A percentile compares a stretch with the other conserved stretches of the same genome.
Evolutionary conservation across 768 basidiomycete species (phyloP).

Genomic region (Phanerochaete carnosa): DNA sequence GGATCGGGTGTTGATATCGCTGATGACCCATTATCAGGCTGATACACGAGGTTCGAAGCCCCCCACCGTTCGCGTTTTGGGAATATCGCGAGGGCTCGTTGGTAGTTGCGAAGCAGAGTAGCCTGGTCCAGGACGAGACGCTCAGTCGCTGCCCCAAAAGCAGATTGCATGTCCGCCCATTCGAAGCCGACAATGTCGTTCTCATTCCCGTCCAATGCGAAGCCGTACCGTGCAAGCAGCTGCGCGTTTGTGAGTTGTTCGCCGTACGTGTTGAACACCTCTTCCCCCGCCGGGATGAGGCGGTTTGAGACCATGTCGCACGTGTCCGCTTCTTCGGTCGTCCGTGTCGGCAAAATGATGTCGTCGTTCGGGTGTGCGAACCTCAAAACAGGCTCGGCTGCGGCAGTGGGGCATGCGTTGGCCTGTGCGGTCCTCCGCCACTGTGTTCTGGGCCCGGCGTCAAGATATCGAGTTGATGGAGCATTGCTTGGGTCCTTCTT

Average conservation of each 20-base stretch:
- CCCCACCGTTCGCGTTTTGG: constrained; percentile 2
- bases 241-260: constrained; percentile 34
- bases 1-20: neutral
- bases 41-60: constrained; percentile 9
- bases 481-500: neutral
- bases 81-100: constrained; percentile 1
- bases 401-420: neutral
- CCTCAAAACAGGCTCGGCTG: neutral
- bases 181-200: constrained; percentile 26
- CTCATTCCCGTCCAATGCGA: constrained; percentile 37
- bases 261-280: constrained; percentile 43
- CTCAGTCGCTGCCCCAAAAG: neutral
- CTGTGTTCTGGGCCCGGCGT: neutral
- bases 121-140: neutral
- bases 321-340: constrained; percentile 22
- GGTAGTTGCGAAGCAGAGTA: neutral
- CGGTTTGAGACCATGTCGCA: constrained; percentile 38
- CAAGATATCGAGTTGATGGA: neutral
- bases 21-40: neutral
- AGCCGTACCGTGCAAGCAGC: constrained; percentile 38
- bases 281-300: constrained; percentile 23
- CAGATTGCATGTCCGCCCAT: constrained; percentile 3
- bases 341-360: neutral
- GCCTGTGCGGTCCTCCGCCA: neutral
- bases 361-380: neutral